Conservation (phyloP, 2,329 filamentous ascomycete genomes). For the Colletotrichum liriopes region DNA sequence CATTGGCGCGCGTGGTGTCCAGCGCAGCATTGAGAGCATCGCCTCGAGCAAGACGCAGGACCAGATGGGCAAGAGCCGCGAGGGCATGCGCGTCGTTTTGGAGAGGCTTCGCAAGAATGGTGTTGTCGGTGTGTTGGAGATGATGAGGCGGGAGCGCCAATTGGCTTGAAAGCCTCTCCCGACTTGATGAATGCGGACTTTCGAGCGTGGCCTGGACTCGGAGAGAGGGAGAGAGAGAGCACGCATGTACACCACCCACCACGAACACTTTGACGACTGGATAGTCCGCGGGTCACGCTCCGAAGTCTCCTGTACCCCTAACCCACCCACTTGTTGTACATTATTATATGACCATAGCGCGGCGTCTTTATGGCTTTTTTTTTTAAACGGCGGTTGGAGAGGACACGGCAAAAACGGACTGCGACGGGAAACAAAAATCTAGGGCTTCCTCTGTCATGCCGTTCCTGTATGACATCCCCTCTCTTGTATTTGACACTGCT, state of each 20-base stretch:
- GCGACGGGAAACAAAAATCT: conserved; percentile 32
- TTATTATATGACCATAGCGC: conserved; percentile 52
- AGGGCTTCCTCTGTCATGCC: conserved; percentile 42
- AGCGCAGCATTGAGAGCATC: conserved; percentile 84
- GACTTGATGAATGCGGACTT: background rate
- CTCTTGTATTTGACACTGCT: conserved; percentile 51
- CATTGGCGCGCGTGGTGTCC: conserved; percentile 80
- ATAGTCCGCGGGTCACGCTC: conserved; percentile 22
- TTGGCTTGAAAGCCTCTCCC: conserved; percentile 23
- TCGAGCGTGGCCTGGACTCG: conserved; percentile 31
- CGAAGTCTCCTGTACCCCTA: conserved; percentile 21
- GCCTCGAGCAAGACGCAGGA: conserved; percentile 84
- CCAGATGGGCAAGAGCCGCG: conserved; percentile 84
- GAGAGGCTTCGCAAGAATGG: conserved; percentile 76
- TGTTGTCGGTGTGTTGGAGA: conserved; percentile 72
- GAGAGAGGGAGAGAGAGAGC: background rate
- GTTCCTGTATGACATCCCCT: conserved; percentile 55
- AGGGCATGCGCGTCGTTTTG: conserved; percentile 87
- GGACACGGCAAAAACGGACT: conserved; percentile 29
- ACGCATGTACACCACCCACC: conserved; percentile 36
- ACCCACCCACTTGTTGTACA: conserved; percentile 49
- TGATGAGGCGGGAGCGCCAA: conserved; percentile 62
- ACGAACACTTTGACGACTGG: conserved; percentile 16
- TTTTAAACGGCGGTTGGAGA: conserved; percentile 24
- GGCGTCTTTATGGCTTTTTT: conserved; percentile 51